Evolutionary conservation across 176 grass and related monocot genomes (phyloP).

Genomic region (Carex scoparia): DNA sequence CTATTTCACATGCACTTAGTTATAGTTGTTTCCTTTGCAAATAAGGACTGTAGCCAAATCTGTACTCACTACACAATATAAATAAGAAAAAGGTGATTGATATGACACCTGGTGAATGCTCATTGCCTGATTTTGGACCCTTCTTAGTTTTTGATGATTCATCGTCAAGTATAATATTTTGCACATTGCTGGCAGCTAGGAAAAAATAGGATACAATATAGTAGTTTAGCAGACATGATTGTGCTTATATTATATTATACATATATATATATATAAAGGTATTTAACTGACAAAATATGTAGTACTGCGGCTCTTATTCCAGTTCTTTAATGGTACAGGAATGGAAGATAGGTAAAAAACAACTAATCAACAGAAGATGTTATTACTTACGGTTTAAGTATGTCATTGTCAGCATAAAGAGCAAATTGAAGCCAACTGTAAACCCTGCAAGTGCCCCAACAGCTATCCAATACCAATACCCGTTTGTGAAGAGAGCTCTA

Average conservation of each 20-base stretch:
- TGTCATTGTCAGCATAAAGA: slow-evolving; percentile 53
- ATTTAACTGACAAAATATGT: neutral
- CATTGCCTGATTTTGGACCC: slow-evolving; percentile 20
- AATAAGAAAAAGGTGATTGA: neutral
- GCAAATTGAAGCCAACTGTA: slow-evolving; percentile 58
- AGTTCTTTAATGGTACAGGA: neutral
- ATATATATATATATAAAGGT: neutral
- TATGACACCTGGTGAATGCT: slow-evolving; percentile 8
- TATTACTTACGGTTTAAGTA: slow-evolving; percentile 60
- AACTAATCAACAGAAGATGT: neutral
- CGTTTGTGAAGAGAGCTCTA: slow-evolving; percentile 61
- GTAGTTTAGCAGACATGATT: neutral
- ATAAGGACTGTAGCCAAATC: neutral
- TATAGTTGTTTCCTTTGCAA: slow-evolving; percentile 15
- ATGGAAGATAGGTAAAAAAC: neutral
- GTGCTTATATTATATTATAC: too few species aligned
- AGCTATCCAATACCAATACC: slow-evolving; percentile 67
- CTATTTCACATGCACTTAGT: neutral
- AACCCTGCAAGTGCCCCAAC: slow-evolving; percentile 62
- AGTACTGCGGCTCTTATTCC: neutral
- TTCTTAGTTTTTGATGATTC: slow-evolving; percentile 30
- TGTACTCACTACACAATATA: slow-evolving; percentile 11
- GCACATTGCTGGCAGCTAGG: slow-evolving; percentile 41
- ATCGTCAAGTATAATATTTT: slow-evolving; percentile 39
- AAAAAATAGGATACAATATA: slow-evolving; percentile 5